phyloP scores from a whole-genome alignment of 2,329 filamentous ascomycete genomes.

The Colletotrichum brevisporum region DNA sequence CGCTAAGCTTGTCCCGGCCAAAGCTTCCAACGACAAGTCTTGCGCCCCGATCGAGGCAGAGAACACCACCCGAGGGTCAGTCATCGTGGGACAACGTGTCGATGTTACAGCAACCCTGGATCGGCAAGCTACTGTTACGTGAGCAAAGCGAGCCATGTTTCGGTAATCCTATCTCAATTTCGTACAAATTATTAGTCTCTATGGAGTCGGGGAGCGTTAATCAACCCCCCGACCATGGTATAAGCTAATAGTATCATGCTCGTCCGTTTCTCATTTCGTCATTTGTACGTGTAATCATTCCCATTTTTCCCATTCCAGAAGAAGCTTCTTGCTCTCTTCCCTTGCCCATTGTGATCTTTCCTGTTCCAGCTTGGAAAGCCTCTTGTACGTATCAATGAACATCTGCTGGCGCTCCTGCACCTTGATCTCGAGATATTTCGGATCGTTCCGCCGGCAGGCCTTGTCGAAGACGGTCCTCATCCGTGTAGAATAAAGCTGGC shows the following conservation, averaged over 20 bases:
- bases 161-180: constrained; percentile 1
- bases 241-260: constrained; percentile 25
- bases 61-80: not conserved
- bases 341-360: constrained; percentile 55
- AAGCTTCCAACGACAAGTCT: constrained; percentile 2
- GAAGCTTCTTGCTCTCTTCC: constrained; percentile 61
- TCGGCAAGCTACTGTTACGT: constrained; percentile 6
- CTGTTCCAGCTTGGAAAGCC: constrained; percentile 61
- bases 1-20: too few relatives aligned
- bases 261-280: constrained; percentile 39
- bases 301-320: constrained; percentile 71
- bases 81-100: constrained; percentile 7
- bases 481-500: constrained; percentile 84
- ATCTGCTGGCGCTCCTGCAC: constrained; percentile 72
- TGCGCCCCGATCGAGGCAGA: not conserved
- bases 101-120: constrained; percentile 3
- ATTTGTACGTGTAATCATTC: constrained; percentile 56
- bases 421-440: constrained; percentile 71
- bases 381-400: constrained; percentile 71
- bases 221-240: constrained; percentile 30
- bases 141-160: not conserved
- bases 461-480: constrained; percentile 83
- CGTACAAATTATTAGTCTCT: constrained; percentile 31
- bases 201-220: constrained; percentile 15
- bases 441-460: constrained; percentile 77